These are phyloP conservation scores for Ilyonectria destructans DNA, from an alignment of 2,329 filamentous ascomycete species.

Conservation along the genomic window DNA sequence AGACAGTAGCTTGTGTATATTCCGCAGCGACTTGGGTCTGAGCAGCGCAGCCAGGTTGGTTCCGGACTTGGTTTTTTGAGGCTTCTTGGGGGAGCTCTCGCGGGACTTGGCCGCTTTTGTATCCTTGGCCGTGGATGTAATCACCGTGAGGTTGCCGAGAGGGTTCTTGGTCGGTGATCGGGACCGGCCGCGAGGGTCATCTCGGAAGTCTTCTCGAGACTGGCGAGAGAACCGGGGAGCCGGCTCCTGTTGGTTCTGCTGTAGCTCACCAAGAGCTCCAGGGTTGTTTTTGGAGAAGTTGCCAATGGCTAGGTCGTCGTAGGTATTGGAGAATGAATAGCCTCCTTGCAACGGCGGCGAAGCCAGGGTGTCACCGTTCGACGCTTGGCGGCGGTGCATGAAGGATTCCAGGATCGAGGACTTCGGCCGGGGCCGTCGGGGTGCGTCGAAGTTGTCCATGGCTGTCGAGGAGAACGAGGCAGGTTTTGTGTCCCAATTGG, in stretches of 20 bases:
- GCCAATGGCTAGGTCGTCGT: conserved; percentile 52
- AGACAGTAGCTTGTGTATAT: conserved; percentile 69
- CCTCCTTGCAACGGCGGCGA: conserved; percentile 46
- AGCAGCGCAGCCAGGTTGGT: conserved; percentile 87
- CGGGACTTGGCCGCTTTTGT: conserved; percentile 58
- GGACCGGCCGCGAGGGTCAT: conserved; percentile 55
- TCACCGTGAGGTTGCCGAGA: conserved; percentile 60
- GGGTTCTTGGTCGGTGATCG: conserved; percentile 64
- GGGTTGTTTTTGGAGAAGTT: conserved; percentile 57
- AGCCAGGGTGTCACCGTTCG: conserved; percentile 58
- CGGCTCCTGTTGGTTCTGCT: conserved; percentile 68
- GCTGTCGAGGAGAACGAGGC: conserved; percentile 18
- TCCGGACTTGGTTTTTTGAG: conserved; percentile 86
- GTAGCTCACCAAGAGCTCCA: conserved; percentile 70
- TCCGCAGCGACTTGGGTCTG: conserved; percentile 82
- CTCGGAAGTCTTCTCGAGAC: conserved; percentile 51
- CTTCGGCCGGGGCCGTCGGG: conserved; percentile 61
- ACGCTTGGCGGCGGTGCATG: conserved; percentile 66
- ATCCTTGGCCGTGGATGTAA: conserved; percentile 59
- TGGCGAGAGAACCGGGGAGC: conserved; percentile 59
- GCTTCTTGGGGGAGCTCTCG: conserved; percentile 72
- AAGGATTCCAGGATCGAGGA: conserved; percentile 67
- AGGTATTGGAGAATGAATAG: conserved; percentile 45
- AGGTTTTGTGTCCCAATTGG: conserved; percentile 28
- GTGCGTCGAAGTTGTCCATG: conserved; percentile 40